phyloP scores from a whole-genome alignment of 2,329 filamentous ascomycete species.

The Colletotrichum orbiculare region DNA sequence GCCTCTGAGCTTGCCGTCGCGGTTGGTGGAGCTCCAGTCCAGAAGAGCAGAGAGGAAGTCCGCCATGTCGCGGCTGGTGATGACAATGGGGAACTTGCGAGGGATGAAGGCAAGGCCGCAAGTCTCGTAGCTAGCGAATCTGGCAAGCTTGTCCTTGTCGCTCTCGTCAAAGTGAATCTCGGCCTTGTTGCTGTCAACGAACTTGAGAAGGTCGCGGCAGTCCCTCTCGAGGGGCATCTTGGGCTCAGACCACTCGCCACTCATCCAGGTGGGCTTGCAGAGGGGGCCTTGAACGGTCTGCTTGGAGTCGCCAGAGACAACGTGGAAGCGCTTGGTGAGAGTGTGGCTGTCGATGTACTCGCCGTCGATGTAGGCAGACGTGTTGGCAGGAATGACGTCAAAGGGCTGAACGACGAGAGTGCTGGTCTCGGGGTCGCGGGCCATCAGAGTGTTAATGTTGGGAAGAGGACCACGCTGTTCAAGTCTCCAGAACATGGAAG shows the following conservation, averaged over 20 bases:
- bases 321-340: conserved; percentile 18
- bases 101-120: conserved; percentile 27
- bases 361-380: conserved; percentile 14
- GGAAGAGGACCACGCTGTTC: conserved; percentile 5
- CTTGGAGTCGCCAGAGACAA: background rate
- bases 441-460: background rate
- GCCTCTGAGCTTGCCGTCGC: background rate
- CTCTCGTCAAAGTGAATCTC: conserved; percentile 22
- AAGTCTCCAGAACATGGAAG: conserved; percentile 18
- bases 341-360: background rate
- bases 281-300: conserved; percentile 4
- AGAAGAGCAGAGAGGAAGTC: conserved; percentile 18
- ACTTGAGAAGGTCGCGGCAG: conserved; percentile 12
- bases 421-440: background rate
- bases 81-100: conserved; percentile 1
- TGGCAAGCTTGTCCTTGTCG: conserved; percentile 16
- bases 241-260: conserved; percentile 14
- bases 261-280: conserved; percentile 24
- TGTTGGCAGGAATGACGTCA: conserved; percentile 17
- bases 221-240: conserved; percentile 10
- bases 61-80: conserved; percentile 25
- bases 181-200: conserved; percentile 22
- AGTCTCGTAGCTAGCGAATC: conserved; percentile 24
- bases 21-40: background rate
- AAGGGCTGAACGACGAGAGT: conserved; percentile 19